Evolutionary conservation across 192 early-diverging fungal genomes (phyloP).

Genomic region (Paraglomus brasilianum): DNA sequence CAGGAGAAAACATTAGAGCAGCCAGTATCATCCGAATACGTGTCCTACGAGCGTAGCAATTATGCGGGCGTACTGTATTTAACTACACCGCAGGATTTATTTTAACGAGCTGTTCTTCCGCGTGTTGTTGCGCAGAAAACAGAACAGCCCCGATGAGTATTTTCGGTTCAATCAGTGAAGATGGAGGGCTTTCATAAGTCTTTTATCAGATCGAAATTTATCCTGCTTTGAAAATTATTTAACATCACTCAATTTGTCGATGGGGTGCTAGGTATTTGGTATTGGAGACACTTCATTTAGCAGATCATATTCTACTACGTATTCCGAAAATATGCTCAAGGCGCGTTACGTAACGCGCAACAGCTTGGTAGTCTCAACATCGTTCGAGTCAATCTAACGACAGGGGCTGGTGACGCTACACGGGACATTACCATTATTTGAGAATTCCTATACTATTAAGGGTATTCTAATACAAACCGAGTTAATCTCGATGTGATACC

Average conservation of each 20-base stretch:
- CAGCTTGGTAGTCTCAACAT: conserved; percentile 43
- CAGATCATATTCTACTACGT: conserved; percentile 81
- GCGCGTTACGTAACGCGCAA: conserved; percentile 39
- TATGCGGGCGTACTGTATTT: conserved; percentile 79
- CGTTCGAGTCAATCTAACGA: too few relatives aligned
- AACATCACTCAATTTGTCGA: conserved; percentile 71
- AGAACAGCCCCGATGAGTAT: conserved; percentile 29
- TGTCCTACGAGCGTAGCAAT: conserved; percentile 67
- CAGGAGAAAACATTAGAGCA: conserved; percentile 21
- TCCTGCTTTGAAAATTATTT: conserved; percentile 69
- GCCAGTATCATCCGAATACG: conserved; percentile 41
- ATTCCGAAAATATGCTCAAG: conserved; percentile 43
- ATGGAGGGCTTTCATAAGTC: conserved; percentile 17
- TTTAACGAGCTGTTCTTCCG: conserved; percentile 74
- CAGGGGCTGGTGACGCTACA: too few relatives aligned
- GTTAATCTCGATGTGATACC: too few relatives aligned
- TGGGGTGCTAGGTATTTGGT: conserved; percentile 85
- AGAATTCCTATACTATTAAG: too few relatives aligned
- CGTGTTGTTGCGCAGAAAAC: conserved; percentile 40
- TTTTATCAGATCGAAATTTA: conserved; percentile 78
- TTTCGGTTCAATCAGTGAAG: neutral
- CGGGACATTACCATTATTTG: too few relatives aligned
- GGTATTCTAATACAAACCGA: too few relatives aligned
- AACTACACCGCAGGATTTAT: conserved; percentile 79
- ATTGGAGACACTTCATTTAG: conserved; percentile 83